phyloP scores from a whole-genome alignment of 2,329 filamentous ascomycete species.

The Clarireedia sp. region DNA sequence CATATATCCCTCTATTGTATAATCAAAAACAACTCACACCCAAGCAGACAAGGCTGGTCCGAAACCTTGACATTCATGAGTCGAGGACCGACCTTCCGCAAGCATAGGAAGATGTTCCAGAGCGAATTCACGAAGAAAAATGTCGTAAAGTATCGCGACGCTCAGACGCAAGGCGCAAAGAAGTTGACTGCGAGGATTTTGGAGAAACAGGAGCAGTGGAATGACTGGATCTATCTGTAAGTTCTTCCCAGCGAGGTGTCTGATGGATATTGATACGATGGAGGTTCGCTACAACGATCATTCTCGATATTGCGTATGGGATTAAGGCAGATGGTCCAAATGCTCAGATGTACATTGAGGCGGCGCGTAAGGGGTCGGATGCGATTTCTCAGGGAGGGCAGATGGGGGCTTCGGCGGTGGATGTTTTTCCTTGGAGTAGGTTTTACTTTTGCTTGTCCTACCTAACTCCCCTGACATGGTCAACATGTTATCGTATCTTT shows the following conservation, averaged over 20 bases:
- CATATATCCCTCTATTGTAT: neutral
- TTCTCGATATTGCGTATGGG: constrained; percentile 38
- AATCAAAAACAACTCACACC: neutral
- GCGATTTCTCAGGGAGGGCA: constrained; percentile 23
- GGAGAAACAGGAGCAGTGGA: neutral
- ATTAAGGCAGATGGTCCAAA: constrained; percentile 31
- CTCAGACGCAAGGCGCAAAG: constrained; percentile 30
- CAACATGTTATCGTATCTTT: neutral
- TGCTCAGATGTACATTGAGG: constrained; percentile 34
- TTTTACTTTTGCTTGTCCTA: neutral
- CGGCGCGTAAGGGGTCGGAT: constrained; percentile 27
- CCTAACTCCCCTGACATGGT: neutral
- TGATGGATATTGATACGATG: constrained; percentile 6
- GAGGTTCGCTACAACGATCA: constrained; percentile 34
- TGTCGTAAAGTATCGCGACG: constrained; percentile 26
- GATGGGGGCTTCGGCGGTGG: constrained; percentile 34
- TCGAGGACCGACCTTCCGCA: constrained; percentile 34
- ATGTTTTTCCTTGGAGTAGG: constrained; percentile 35
- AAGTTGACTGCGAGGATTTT: neutral
- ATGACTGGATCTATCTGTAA: neutral
- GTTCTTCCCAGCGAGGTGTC: neutral
- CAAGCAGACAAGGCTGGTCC: constrained; percentile 32
- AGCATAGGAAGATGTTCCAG: constrained; percentile 39
- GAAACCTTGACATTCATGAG: constrained; percentile 38
- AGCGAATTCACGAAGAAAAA: constrained; percentile 35